Conservation (phyloP, 805 yeast genomes). For the Candida nitratophila region DNA sequence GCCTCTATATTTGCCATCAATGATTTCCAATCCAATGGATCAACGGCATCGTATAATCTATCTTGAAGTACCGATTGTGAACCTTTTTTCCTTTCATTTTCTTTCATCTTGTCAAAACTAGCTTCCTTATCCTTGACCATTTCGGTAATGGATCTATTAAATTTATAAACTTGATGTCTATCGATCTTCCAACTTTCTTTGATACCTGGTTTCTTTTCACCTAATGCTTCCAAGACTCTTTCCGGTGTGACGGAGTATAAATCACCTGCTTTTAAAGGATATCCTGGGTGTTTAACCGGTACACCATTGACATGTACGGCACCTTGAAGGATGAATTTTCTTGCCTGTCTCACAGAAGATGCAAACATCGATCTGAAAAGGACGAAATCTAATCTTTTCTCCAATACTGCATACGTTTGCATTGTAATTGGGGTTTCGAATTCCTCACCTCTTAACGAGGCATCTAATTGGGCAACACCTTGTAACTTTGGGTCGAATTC, state of each 20-base stretch:
- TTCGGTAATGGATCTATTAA: conserved; percentile 65
- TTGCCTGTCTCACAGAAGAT: conserved; percentile 86
- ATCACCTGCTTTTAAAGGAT: conserved; percentile 76
- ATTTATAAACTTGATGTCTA: conserved; percentile 60
- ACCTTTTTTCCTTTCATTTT: conserved; percentile 20
- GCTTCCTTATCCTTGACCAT: conserved; percentile 52
- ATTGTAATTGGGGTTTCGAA: conserved; percentile 72
- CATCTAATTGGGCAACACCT: conserved; percentile 85
- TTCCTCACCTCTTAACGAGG: conserved; percentile 57
- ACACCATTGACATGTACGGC: conserved; percentile 83
- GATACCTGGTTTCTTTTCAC: conserved; percentile 74
- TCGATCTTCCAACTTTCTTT: conserved; percentile 63
- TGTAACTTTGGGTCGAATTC: conserved; percentile 64
- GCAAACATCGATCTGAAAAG: conserved; percentile 91
- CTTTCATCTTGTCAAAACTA: conserved; percentile 37
- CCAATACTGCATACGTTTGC: conserved; percentile 85
- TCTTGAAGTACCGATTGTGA: conserved; percentile 2
- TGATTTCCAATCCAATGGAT: too few relatives aligned
- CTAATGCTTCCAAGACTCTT: conserved; percentile 77
- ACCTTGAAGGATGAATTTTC: conserved; percentile 77
- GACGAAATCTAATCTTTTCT: conserved; percentile 85
- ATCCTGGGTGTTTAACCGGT: conserved; percentile 70
- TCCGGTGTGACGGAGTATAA: conserved; percentile 80
- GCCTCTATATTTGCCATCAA: too few relatives aligned
- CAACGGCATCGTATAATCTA: neutral